These are phyloP conservation scores for Arthroderma uncinatum DNA, from an alignment of 2,329 filamentous ascomycete species.

Conservation along the genomic window DNA sequence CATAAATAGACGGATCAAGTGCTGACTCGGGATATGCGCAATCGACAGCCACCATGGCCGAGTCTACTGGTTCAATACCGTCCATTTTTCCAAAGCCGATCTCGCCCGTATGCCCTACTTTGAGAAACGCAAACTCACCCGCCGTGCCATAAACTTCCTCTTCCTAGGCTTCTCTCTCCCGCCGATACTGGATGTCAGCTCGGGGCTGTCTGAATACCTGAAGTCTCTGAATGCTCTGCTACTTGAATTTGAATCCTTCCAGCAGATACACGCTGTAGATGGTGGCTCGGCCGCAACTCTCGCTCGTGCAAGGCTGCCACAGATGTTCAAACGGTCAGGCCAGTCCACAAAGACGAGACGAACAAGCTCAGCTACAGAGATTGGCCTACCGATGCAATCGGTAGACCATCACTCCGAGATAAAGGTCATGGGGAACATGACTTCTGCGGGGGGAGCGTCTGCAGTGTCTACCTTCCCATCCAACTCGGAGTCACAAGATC, in stretches of 20 bases:
- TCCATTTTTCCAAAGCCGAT: conserved; percentile 77
- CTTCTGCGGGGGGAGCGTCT: conserved; percentile 29
- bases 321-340: conserved; percentile 64
- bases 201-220: conserved; percentile 72
- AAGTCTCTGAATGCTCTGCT: conserved; percentile 75
- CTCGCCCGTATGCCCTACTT: conserved; percentile 75
- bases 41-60: conserved; percentile 69
- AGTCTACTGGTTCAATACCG: conserved; percentile 96
- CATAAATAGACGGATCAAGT: neutral
- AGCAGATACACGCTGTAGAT: conserved; percentile 71
- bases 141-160: conserved; percentile 86
- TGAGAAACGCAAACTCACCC: conserved; percentile 68
- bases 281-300: conserved; percentile 58
- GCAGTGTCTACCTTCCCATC: conserved; percentile 31
- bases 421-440: conserved; percentile 34
- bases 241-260: conserved; percentile 86
- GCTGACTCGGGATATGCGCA: neutral
- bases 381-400: conserved; percentile 43
- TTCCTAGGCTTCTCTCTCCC: conserved; percentile 86
- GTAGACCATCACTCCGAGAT: conserved; percentile 37
- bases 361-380: conserved; percentile 50
- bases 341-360: conserved; percentile 48
- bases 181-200: conserved; percentile 75
- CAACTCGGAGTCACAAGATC: conserved; percentile 45
- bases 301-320: conserved; percentile 65